These are phyloP conservation scores for Epichloe gansuensis DNA, from an alignment of 2,329 filamentous ascomycete genomes.

Conservation along the genomic window DNA sequence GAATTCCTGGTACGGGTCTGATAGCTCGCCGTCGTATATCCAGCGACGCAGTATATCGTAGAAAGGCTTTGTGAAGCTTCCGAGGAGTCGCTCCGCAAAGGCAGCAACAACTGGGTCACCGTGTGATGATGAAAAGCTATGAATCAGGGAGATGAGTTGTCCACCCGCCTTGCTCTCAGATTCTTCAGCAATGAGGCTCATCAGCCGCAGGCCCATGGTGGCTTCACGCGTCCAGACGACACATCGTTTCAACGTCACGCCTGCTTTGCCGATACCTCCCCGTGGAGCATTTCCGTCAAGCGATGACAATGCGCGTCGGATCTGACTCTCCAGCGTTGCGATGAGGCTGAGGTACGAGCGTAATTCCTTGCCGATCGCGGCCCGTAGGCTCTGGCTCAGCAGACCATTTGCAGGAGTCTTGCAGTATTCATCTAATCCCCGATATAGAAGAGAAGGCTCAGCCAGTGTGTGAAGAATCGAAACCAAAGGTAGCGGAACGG, in stretches of 20 bases:
- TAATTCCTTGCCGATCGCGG: constrained; percentile 74
- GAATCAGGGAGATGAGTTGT: constrained; percentile 85
- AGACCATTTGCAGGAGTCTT: constrained; percentile 71
- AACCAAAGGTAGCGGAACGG: constrained; percentile 71
- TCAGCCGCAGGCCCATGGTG: constrained; percentile 84
- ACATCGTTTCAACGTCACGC: constrained; percentile 88
- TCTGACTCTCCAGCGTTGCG: constrained; percentile 85
- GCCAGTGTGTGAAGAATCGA: constrained; percentile 81
- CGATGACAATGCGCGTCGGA: constrained; percentile 65
- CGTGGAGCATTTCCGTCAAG: constrained; percentile 57
- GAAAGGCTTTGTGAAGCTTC: constrained; percentile 83
- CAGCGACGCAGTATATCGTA: constrained; percentile 92
- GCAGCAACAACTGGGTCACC: constrained; percentile 89
- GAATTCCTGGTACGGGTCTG: constrained; percentile 92
- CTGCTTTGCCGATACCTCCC: constrained; percentile 66
- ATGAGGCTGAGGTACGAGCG: constrained; percentile 84
- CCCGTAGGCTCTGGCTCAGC: constrained; percentile 82
- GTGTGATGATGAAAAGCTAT: constrained; percentile 84
- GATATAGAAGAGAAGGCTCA: constrained; percentile 88
- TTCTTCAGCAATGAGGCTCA: constrained; percentile 90
- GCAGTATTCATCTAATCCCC: constrained; percentile 67
- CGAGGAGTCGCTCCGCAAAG: constrained; percentile 81
- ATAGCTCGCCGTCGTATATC: constrained; percentile 97
- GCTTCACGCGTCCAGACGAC: constrained; percentile 96
- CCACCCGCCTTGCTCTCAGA: constrained; percentile 74